phyloP scores from a whole-genome alignment of 1,284 basidiomycete genomes.

The Pterula multifida region DNA sequence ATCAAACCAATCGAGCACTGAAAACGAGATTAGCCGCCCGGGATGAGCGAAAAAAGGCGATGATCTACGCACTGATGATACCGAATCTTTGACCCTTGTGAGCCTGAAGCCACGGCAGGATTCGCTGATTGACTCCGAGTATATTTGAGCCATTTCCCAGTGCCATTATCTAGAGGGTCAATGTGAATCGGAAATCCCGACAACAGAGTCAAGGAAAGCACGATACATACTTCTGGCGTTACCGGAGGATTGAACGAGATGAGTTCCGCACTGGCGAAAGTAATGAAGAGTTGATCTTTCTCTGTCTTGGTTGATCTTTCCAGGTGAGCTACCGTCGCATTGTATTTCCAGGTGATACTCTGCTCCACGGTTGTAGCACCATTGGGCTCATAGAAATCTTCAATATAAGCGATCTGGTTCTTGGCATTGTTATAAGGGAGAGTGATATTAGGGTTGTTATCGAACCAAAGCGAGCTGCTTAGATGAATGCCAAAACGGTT shows the following conservation, averaged over 20 bases:
- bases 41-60: not conserved
- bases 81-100: not conserved
- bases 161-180: constrained; percentile 2
- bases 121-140: not conserved
- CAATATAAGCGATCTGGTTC: constrained; percentile 27
- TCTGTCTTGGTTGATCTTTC: constrained; percentile 20
- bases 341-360: constrained; percentile 28
- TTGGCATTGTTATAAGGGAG: constrained; percentile 25
- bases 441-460: constrained; percentile 26
- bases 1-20: constrained; percentile 1
- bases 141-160: not conserved
- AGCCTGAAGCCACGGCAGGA: not conserved
- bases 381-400: constrained; percentile 30
- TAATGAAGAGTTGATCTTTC: constrained; percentile 30
- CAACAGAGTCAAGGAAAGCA: not conserved
- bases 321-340: constrained; percentile 24
- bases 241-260: constrained; percentile 16
- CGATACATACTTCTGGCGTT: constrained; percentile 15
- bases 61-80: not conserved
- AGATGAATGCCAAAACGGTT: constrained; percentile 29
- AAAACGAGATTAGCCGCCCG: too few relatives aligned
- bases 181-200: not conserved
- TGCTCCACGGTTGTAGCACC: constrained; percentile 18
- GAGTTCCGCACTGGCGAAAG: constrained; percentile 28
- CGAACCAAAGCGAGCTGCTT: constrained; percentile 25